Conservation (phyloP, 163 green algal species). For the Chloromonas sp. region DNA sequence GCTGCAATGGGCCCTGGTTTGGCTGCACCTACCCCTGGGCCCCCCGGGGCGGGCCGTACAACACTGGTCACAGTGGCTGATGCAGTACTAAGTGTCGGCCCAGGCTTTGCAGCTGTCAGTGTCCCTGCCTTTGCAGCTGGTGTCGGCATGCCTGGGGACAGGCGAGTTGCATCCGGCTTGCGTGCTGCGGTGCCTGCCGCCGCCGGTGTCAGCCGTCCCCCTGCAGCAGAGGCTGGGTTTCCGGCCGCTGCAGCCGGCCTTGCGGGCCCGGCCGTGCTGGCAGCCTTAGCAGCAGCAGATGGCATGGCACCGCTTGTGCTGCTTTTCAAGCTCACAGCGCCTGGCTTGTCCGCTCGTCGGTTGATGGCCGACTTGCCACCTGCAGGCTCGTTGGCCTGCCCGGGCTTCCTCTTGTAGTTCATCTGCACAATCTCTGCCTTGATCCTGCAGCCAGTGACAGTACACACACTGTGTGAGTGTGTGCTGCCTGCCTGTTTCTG, state of each 20-base stretch:
- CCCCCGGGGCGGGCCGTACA: too few relatives aligned
- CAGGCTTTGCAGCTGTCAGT: too few relatives aligned
- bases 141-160: background rate
- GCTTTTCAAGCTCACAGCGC: background rate
- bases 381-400: background rate
- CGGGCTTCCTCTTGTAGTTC: background rate
- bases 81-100: too few relatives aligned
- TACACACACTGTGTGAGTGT: background rate
- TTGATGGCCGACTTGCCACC: background rate
- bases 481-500: background rate
- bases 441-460: background rate
- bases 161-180: background rate
- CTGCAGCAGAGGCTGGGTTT: background rate
- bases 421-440: conserved; percentile 8
- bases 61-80: too few relatives aligned
- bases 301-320: background rate
- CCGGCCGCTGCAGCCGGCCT: background rate
- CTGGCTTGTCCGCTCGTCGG: background rate
- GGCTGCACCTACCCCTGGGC: too few relatives aligned
- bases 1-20: too few relatives aligned
- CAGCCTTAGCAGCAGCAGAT: background rate
- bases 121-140: too few relatives aligned
- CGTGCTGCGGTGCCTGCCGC: background rate
- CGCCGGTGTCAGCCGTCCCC: background rate
- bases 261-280: background rate